Percentiles rank a stretch among this genome's conserved stretches.
These are phyloP conservation scores for Lablab purpureus DNA, from an alignment of 306 rosid species.

Conservation along the genomic window DNA sequence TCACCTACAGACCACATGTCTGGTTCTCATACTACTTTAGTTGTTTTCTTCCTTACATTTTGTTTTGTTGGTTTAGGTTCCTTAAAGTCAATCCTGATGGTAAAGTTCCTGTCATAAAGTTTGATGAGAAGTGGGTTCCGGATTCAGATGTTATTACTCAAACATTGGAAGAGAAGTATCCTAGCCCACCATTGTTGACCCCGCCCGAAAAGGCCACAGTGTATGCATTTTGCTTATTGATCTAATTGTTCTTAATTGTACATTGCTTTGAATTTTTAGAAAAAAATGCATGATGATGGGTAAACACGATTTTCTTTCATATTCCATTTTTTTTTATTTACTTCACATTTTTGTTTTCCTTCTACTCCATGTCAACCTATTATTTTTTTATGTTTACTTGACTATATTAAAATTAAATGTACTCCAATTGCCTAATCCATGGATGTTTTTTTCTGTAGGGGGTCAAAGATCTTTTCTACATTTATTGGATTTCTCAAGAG, in stretches of 20 bases:
- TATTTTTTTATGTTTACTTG: conserved; percentile 4
- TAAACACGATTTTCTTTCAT: conserved; percentile 2
- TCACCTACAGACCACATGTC: background rate
- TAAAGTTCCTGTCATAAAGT: conserved; percentile 81
- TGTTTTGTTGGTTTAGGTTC: conserved; percentile 64
- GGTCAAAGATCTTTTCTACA: conserved; percentile 89
- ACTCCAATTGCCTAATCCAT: conserved; percentile 4
- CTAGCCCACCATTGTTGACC: conserved; percentile 78
- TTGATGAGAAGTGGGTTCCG: conserved; percentile 87
- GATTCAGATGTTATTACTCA: conserved; percentile 92
- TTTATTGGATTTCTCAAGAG: conserved; percentile 95
- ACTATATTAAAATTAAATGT: conserved; percentile 10
- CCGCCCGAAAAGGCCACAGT: conserved; percentile 84
- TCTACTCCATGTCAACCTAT: background rate
- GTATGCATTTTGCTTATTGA: conserved; percentile 55
- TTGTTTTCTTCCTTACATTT: conserved; percentile 30
- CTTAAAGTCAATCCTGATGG: conserved; percentile 75
- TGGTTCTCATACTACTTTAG: background rate
- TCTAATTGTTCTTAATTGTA: background rate
- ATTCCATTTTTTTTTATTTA: background rate
- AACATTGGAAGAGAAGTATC: conserved; percentile 85
- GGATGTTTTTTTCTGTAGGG: conserved; percentile 56
- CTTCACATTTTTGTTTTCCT: background rate
- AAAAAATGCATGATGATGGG: background rate
- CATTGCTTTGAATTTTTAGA: conserved; percentile 15